phyloP scores from a whole-genome alignment of 1,284 basidiomycete species.

The Ustilago shanxiensis region DNA sequence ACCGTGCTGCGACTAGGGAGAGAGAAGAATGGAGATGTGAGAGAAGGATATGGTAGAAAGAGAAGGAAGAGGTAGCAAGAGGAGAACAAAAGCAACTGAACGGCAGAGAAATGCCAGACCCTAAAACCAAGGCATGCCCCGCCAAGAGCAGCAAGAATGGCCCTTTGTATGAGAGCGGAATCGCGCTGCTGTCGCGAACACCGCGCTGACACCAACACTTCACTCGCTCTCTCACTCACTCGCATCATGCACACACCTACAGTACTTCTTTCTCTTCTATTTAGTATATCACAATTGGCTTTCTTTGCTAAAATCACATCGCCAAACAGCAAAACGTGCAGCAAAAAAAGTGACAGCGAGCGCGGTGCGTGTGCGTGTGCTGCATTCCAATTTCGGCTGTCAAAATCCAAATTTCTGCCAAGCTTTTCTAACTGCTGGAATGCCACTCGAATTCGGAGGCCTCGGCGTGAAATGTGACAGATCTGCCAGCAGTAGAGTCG shows the following conservation, averaged over 20 bases:
- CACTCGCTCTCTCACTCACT: no score
- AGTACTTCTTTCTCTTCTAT: no score
- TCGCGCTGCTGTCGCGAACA: no score
- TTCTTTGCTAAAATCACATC: not conserved
- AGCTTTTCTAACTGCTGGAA: not conserved
- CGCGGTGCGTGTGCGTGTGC: not conserved
- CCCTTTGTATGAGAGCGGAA: no score
- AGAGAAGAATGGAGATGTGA: not conserved
- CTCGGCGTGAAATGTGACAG: no score
- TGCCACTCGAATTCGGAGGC: not conserved
- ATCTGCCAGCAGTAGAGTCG: no score
- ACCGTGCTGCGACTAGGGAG: conserved; percentile 8
- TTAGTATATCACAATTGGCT: no score
- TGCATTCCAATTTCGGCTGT: not conserved
- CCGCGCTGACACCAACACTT: no score
- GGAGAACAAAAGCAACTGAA: not conserved
- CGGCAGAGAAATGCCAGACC: not conserved
- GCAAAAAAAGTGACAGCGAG: conserved; percentile 7
- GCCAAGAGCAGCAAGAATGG: not conserved
- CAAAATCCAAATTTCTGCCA: not conserved
- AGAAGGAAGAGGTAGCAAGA: not conserved
- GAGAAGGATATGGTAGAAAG: not conserved
- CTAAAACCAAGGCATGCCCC: not conserved
- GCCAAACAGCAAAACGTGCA: not conserved
- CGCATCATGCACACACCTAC: no score